Evolutionary conservation across 1,139 yeast species (phyloP), one percentile per base, ranked within the genome.

Genomic region (Scheffersomyces titani): DNA sequence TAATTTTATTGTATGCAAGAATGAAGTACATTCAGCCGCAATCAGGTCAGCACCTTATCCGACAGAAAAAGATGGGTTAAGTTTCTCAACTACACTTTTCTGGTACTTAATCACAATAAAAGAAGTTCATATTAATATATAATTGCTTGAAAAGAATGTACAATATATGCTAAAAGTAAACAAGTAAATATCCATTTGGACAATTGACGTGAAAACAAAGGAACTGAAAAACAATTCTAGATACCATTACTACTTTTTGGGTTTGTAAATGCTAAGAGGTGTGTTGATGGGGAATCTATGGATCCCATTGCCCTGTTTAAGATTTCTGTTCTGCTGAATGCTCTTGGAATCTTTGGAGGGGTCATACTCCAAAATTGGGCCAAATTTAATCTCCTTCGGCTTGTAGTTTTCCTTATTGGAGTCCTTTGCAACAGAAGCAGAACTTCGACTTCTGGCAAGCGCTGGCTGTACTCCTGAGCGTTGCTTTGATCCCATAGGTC

Each of bases 291-390:
- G 76, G 54, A 75, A 74, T 30, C 72, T 62, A 53, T 74, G 72
- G 40, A 71, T 63, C 3, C 72, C 74, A 47, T 56, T 61, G 36
- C 61, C 63, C 21, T 65, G 63, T 52, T 67, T 67, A 13, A 59
- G 45, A 45, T 58, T 56, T 52, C 62, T 61, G 49, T 61, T 51
- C 49, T 61, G 65, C 30, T 61, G 67, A n/a, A 60, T 52, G 47
- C 60, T 62, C 47, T 56, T 55, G 9, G 67, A 60, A 54, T 75
- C 77, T 56, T 72, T 74, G 9, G 79, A 75, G 5, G 82, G 82
- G 59, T 77, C 81, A 56, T 77, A 77, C 50, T 71, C 81, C 54
- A 77, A 65, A 57, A 77, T 76, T 3, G 81, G 82, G 21, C 80
- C 80, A 62, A 77, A 77, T 46, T 71, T 77, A 52, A 77, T 74